phyloP scores from a whole-genome alignment of 2,329 filamentous ascomycete species.

The Cryphonectria japonica region DNA sequence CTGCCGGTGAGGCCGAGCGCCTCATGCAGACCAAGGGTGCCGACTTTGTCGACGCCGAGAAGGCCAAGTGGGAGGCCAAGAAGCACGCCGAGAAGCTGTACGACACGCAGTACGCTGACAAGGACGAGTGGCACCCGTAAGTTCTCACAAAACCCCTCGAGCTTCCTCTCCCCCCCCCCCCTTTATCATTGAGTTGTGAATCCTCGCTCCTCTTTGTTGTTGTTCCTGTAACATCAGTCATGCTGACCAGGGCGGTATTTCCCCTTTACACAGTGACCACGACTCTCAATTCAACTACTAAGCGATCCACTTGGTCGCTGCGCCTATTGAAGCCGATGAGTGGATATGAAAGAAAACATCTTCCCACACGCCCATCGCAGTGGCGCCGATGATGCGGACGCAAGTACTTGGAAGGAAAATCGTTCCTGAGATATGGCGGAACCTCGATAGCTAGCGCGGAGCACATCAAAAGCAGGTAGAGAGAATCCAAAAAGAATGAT shows the following conservation, averaged over 20 bases:
- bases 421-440: conserved; percentile 27
- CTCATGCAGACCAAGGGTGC: conserved; percentile 73
- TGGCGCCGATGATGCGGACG: conserved; percentile 19
- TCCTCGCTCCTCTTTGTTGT: no score
- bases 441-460: conserved; percentile 21
- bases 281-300: conserved; percentile 26
- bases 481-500: conserved; percentile 12
- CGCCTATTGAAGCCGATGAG: neutral
- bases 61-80: conserved; percentile 62
- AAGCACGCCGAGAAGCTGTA: conserved; percentile 63
- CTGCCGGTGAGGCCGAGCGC: conserved; percentile 76
- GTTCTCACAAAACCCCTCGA: conserved; percentile 34
- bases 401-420: conserved; percentile 11
- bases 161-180: no score
- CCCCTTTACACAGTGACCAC: conserved; percentile 17
- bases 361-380: conserved; percentile 5
- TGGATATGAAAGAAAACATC: neutral
- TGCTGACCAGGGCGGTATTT: neutral
- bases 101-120: conserved; percentile 61
- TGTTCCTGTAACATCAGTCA: neutral
- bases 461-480: conserved; percentile 26
- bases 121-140: conserved; percentile 61
- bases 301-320: conserved; percentile 12
- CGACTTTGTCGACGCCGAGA: conserved; percentile 60
- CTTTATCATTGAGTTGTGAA: no score